Conservation (phyloP, 805 yeast genomes). For the Zygoascus ofunaensis region DNA sequence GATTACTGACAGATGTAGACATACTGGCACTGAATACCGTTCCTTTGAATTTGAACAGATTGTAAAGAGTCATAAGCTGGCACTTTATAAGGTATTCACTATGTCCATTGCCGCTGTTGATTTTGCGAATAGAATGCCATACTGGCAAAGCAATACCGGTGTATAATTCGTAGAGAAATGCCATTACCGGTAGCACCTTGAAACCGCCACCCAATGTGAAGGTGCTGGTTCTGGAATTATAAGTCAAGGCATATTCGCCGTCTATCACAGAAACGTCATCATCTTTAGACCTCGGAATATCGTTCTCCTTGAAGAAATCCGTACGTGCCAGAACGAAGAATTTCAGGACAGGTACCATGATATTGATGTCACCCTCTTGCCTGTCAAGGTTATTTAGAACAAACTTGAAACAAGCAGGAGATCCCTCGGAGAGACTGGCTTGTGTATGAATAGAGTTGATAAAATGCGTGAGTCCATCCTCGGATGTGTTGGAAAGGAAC, state of each 20-base stretch:
- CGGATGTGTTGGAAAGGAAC: neutral
- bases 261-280: neutral
- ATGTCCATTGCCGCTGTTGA: neutral
- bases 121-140: slow-evolving; percentile 11
- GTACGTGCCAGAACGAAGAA: neutral
- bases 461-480: neutral
- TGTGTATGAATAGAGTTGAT: neutral
- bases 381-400: neutral
- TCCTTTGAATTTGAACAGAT: neutral
- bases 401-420: no score
- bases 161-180: slow-evolving; percentile 23
- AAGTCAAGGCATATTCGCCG: neutral
- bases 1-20: slow-evolving; percentile 5
- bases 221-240: neutral
- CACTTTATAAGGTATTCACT: slow-evolving; percentile 4
- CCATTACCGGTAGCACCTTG: slow-evolving; percentile 15
- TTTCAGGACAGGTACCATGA: neutral
- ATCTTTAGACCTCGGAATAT: neutral
- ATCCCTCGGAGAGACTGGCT: neutral
- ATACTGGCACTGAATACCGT: slow-evolving; percentile 4
- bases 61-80: neutral
- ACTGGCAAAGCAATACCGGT: slow-evolving; percentile 21
- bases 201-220: slow-evolving; percentile 17
- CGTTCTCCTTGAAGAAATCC: neutral
- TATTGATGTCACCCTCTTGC: neutral